Evolutionary conservation across 352 stramenopile genomes (phyloP).

Genomic region (Phytophthora pisi): DNA sequence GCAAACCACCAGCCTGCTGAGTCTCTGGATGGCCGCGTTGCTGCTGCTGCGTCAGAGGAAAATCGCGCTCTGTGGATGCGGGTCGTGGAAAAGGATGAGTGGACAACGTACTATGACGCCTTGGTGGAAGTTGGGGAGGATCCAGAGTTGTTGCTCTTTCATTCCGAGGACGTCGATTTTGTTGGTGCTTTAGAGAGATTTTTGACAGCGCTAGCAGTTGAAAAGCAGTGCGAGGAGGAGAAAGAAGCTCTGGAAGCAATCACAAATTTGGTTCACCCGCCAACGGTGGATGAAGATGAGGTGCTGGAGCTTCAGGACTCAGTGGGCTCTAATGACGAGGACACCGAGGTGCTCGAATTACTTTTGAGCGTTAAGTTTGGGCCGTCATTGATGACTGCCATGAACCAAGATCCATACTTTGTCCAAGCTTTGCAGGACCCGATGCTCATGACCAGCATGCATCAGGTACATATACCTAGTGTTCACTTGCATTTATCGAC

Average conservation of each 20-base stretch:
- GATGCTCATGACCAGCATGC: slow-evolving; percentile 58
- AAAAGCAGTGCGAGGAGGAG: slow-evolving; percentile 33
- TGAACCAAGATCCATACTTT: slow-evolving; percentile 68
- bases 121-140: slow-evolving; percentile 73
- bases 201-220: slow-evolving; percentile 30
- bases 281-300: slow-evolving; percentile 29
- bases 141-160: slow-evolving; percentile 71
- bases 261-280: slow-evolving; percentile 22
- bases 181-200: slow-evolving; percentile 41
- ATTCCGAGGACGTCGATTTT: slow-evolving; percentile 59
- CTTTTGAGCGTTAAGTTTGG: slow-evolving; percentile 58
- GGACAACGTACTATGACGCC: slow-evolving; percentile 38
- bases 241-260: slow-evolving; percentile 22
- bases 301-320: slow-evolving; percentile 1
- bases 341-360: slow-evolving; percentile 46
- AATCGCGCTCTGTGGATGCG: slow-evolving; percentile 37
- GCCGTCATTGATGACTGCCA: slow-evolving; percentile 55
- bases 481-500: not conserved
- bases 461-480: slow-evolving; percentile 47
- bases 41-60: slow-evolving; percentile 22
- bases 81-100: slow-evolving; percentile 29
- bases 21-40: slow-evolving; percentile 50
- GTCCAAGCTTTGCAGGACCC: slow-evolving; percentile 55
- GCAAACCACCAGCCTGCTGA: not conserved
- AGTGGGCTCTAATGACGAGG: slow-evolving; percentile 4